Evolutionary conservation across 2,329 filamentous ascomycete species (phyloP), one percentile per base, ranked within the genome.

Genomic region (Ophiostoma perfectum): DNA sequence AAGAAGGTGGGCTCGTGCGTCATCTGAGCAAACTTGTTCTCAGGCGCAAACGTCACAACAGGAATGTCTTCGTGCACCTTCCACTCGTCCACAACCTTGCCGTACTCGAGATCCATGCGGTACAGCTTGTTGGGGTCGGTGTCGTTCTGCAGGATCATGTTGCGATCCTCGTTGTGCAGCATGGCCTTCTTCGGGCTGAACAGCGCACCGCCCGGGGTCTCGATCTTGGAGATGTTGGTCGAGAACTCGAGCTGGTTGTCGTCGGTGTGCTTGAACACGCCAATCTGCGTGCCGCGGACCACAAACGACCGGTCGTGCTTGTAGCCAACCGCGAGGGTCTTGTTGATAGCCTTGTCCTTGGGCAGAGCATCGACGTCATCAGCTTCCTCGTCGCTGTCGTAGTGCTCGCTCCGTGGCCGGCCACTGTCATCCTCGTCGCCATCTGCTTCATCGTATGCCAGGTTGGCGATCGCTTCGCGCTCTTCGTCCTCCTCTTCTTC

Each of bases 1-100:
- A 99, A 82, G 83, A 99, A 98, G 0, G 95, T 96, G 75, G 97
- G 93, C 76, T 97, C 93, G 70, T 89, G 88, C 0, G 93, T 97
- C 90, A 96, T 97, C 81, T 99, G 95, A 1, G 95, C 89, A 75
- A 97, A 99, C 86, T 99, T 99, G 85, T 90, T 97, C 78, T 97
- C 93, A 0, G 95, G 95, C 0, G 92, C 92, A 78, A 98, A 98
- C 9, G 89, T 95, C 67, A 91, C 88, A 70, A 98, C 91, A 0
- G 92, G 90, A 68, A 99, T 97, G 76, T 98, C 92, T 71, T 99
- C 94, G 76, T 99, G 94, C 14, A 99, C 86, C 74, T 97, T 97
- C 95, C 95, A 99, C 78, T 99, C 95, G 75, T 99, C 95, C 1
- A 98, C 93, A 47, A 99, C 91, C 80, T 97, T 98, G 73, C 95